Evolutionary conservation across 1,139 yeast species (phyloP).

Genomic region (Nakaseomyces nivariensis): DNA sequence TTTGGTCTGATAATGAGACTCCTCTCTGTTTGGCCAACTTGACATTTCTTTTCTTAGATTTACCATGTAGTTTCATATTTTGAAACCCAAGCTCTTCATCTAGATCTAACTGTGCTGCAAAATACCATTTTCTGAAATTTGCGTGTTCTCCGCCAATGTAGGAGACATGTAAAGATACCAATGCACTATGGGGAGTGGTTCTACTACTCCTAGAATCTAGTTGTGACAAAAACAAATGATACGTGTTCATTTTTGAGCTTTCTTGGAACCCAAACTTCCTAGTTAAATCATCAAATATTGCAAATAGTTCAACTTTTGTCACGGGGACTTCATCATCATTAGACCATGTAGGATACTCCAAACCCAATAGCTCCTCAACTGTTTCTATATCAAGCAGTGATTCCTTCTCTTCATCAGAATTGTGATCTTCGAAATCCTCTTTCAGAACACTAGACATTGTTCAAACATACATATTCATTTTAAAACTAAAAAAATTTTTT

Average conservation of each 20-base stretch:
- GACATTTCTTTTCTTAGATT: conserved; percentile 28
- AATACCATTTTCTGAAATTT: conserved; percentile 64
- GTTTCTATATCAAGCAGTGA: conserved; percentile 16
- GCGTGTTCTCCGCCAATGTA: conserved; percentile 64
- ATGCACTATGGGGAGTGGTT: conserved; percentile 44
- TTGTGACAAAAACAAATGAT: conserved; percentile 49
- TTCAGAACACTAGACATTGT: no score
- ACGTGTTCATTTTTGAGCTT: conserved; percentile 56
- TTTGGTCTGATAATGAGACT: conserved; percentile 27
- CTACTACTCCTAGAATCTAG: conserved; percentile 66
- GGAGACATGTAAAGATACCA: conserved; percentile 56
- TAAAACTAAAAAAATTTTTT: no score
- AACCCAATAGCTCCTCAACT: conserved; percentile 15
- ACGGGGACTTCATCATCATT: conserved; percentile 31
- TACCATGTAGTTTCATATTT: conserved; percentile 33
- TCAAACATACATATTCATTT: no score
- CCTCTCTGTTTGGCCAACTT: conserved; percentile 31
- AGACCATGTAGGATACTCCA: conserved; percentile 29
- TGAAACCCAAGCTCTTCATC: conserved; percentile 50
- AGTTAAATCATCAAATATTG: conserved; percentile 42
- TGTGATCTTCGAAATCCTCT: no score
- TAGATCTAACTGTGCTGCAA: conserved; percentile 58
- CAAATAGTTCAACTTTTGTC: conserved; percentile 43
- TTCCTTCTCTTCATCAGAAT: neutral
- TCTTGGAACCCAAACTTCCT: conserved; percentile 60